Conservation (phyloP, 345 rosid genomes). For the Salix viminalis region DNA sequence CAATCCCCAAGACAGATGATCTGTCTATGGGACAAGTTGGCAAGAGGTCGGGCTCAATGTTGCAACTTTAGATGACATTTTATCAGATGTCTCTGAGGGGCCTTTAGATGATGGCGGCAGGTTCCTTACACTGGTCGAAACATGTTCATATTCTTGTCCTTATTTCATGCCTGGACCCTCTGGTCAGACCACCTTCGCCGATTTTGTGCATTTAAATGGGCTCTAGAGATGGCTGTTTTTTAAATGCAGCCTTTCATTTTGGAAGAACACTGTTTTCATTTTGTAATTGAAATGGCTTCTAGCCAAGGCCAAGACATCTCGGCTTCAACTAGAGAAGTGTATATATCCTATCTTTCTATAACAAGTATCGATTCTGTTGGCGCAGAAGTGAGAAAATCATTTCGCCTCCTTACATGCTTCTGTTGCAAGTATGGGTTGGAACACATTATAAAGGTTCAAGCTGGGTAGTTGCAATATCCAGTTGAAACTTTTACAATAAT, state of each 20-base stretch:
- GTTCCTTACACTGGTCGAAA: neutral
- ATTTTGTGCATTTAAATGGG: neutral
- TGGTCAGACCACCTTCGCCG: neutral
- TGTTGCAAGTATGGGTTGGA: neutral
- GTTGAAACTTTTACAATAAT: too few species aligned
- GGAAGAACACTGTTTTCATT: neutral
- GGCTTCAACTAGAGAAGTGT: slow-evolving; percentile 10
- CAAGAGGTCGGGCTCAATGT: slow-evolving; percentile 66
- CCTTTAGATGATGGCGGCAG: neutral
- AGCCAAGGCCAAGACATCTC: neutral
- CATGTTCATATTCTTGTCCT: neutral
- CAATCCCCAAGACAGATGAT: slow-evolving; percentile 96
- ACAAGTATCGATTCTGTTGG: neutral
- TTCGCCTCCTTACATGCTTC: neutral
- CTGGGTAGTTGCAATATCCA: too few species aligned
- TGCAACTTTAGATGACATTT: slow-evolving; percentile 75
- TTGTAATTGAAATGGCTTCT: neutral
- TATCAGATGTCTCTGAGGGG: neutral
- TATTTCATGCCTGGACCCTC: neutral
- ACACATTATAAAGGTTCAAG: too few species aligned
- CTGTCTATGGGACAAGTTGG: slow-evolving; percentile 84
- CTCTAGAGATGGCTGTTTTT: slow-evolving; percentile 9
- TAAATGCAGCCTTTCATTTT: slow-evolving; percentile 1
- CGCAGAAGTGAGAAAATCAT: neutral
- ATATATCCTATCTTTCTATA: neutral